A percentile compares a stretch with the other conserved stretches of the same genome.
phyloP scores from a whole-genome alignment of 1,284 basidiomycete genomes.

The Boletus holoroseus region DNA sequence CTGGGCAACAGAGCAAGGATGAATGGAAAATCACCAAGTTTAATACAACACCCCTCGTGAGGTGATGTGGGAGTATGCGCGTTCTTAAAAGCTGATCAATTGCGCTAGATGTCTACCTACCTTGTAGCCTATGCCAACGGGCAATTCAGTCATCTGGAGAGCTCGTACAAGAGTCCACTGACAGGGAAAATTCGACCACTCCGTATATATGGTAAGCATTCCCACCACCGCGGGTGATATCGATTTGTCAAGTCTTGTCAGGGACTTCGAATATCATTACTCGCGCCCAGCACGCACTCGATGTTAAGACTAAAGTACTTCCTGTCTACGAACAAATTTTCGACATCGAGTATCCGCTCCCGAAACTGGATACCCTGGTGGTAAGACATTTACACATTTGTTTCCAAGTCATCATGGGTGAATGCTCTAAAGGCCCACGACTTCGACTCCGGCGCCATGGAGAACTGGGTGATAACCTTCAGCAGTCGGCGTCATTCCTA shows the following conservation, averaged over 20 bases:
- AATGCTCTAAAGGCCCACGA: conserved; percentile 55
- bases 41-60: conserved; percentile 58
- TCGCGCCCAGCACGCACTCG: conserved; percentile 79
- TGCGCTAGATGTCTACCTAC: conserved; percentile 75
- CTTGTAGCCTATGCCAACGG: conserved; percentile 91
- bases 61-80: conserved; percentile 2
- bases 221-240: neutral
- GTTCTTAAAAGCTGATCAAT: neutral
- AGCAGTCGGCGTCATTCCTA: neutral
- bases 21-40: conserved; percentile 82
- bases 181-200: conserved; percentile 81
- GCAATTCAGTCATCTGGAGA: conserved; percentile 69
- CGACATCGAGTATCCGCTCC: conserved; percentile 85
- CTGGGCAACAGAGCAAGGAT: conserved; percentile 33
- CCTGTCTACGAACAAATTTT: conserved; percentile 94
- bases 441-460: conserved; percentile 92
- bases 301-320: conserved; percentile 82
- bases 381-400: conserved; percentile 36
- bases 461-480: conserved; percentile 65
- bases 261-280: conserved; percentile 85
- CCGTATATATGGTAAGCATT: conserved; percentile 67
- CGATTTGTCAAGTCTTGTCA: conserved; percentile 27
- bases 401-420: neutral
- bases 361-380: conserved; percentile 87
- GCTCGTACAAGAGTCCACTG: conserved; percentile 75